Evolutionary conservation across 495 filamentous ascomycete species (phyloP), one percentile per base, ranked within the genome.

Genomic region (Neurospora sp.): DNA sequence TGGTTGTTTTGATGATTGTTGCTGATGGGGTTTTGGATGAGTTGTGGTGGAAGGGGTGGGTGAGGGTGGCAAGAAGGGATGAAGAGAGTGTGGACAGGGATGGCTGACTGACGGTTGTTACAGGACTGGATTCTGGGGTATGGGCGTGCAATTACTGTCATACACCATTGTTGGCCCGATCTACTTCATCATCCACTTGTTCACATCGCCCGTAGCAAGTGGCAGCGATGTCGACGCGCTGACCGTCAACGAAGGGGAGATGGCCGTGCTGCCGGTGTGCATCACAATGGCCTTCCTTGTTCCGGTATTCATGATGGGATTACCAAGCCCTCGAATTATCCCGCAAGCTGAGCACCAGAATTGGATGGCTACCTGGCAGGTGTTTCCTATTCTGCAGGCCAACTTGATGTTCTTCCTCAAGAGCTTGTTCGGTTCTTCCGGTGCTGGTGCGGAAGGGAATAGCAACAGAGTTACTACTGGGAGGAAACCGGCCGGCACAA

Each of bases 351-450:
- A 81, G 22, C 90, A 90, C 74, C 89, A 90, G 70, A 80, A 81
- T 39, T 83, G 85, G 73, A 86, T 90, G 69, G 87, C 89, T 0
- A 65, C 87, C 69, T 90, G 89, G 89, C 88, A 90, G 73, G 80
- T 82, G 0, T 91, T 89, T 78, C 89, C 89, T 0, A 74, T 86
- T 35, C 87, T 76, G 78, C 89, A 82, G 0, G 39, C 82, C 12
- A 70, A 81, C 20, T 77, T 75, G 77, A 77, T 79, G 74, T 69
- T 69, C 79, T 4, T 79, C 78, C 73, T 84, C 78, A 78, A 77
- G 53, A 37, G 53, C 53, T 65, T 65, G 53, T 35, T 35, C 35
- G 27, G 27, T 8, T 65, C 53, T 35, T 65, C 53, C 14, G 14
- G 5, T 18, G 53, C 27, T 65, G 27, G 53, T 1, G 7, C 27